phyloP scores from a whole-genome alignment of 2,329 filamentous ascomycete genomes.

The Paracoccidioides brasiliensis region DNA sequence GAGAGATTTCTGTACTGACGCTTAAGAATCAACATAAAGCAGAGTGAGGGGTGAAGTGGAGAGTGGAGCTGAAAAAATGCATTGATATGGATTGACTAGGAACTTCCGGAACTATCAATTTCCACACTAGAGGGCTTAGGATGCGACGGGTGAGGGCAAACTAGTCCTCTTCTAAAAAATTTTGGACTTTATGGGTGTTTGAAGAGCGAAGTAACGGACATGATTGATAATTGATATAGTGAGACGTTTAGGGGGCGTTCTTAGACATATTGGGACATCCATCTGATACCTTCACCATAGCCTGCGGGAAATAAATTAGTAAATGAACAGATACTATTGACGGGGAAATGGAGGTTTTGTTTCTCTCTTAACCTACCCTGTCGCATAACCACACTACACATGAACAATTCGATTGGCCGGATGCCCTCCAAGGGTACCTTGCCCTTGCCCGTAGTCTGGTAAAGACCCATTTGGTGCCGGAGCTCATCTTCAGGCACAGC shows the following conservation, averaged over 20 bases:
- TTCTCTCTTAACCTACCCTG: slow-evolving; percentile 51
- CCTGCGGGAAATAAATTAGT: slow-evolving; percentile 32
- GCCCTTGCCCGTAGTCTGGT: slow-evolving; percentile 93
- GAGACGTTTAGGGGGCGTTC: slow-evolving; percentile 23
- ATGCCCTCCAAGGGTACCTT: slow-evolving; percentile 88
- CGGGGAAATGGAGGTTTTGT: neutral
- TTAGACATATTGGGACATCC: slow-evolving; percentile 81
- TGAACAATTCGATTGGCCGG: slow-evolving; percentile 91
- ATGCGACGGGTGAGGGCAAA: no score
- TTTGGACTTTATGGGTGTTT: neutral
- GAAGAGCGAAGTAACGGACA: neutral
- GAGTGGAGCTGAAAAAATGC: neutral
- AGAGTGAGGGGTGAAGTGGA: neutral
- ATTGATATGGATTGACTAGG: no score
- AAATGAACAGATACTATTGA: neutral
- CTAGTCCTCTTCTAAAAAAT: no score
- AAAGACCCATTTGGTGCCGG: slow-evolving; percentile 79
- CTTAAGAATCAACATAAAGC: neutral
- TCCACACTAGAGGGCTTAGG: no score
- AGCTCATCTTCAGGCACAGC: slow-evolving; percentile 93
- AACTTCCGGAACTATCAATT: no score
- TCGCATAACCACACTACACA: slow-evolving; percentile 98
- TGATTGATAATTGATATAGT: neutral
- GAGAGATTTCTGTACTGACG: neutral
- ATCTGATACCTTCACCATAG: slow-evolving; percentile 82